These are phyloP conservation scores for Starmera quercuum DNA, from an alignment of 805 yeast species.

Conservation along the genomic window DNA sequence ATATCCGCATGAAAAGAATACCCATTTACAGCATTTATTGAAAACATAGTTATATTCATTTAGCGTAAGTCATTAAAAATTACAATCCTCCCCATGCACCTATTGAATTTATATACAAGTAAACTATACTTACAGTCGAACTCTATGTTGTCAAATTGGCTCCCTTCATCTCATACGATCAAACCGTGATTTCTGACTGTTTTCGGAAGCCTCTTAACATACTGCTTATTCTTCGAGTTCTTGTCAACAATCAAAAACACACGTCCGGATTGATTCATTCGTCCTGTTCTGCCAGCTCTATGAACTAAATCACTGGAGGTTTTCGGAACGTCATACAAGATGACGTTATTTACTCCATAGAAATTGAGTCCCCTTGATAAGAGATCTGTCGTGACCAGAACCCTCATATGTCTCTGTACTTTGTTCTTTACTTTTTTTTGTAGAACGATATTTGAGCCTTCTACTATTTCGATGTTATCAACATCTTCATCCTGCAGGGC, in stretches of 20 bases:
- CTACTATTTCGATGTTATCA: not conserved
- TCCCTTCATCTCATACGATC: slow-evolving; percentile 1
- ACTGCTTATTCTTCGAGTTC: slow-evolving; percentile 52
- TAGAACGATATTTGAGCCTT: slow-evolving; percentile 5
- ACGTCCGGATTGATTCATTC: slow-evolving; percentile 85
- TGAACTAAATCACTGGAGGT: slow-evolving; percentile 83
- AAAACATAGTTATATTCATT: no score
- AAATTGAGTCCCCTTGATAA: slow-evolving; percentile 89
- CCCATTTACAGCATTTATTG: no score
- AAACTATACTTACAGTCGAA: not conserved
- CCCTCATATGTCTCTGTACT: slow-evolving; percentile 35
- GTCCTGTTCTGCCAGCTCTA: slow-evolving; percentile 89
- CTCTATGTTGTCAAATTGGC: not conserved
- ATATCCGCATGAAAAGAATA: slow-evolving; percentile 3
- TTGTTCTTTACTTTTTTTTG: slow-evolving; percentile 1
- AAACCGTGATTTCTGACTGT: slow-evolving; percentile 35
- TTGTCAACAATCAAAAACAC: slow-evolving; percentile 74
- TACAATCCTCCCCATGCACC: slow-evolving; percentile 4
- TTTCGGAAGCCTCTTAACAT: slow-evolving; percentile 76
- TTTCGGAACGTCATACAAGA: slow-evolving; percentile 79
- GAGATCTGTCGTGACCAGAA: slow-evolving; percentile 81
- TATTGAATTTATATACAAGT: not conserved
- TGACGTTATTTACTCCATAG: slow-evolving; percentile 69
- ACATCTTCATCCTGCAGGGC: slow-evolving; percentile 1
- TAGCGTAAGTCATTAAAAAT: slow-evolving; percentile 1